Evolutionary conservation across 345 rosid genomes (phyloP).

Genomic region (Lumnitzera racemosa): DNA sequence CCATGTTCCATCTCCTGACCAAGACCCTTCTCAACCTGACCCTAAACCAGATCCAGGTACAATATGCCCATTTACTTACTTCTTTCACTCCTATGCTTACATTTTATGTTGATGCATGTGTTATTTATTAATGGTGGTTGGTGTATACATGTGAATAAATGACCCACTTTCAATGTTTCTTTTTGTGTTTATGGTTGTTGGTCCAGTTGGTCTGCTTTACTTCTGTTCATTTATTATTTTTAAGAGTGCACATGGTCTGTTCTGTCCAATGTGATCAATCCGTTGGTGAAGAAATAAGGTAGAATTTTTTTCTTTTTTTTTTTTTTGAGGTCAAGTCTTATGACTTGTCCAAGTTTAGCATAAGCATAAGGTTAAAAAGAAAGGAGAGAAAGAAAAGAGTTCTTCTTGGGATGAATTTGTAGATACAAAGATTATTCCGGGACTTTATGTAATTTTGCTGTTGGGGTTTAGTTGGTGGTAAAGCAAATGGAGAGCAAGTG

Average conservation of each 20-base stretch:
- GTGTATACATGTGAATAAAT: not conserved
- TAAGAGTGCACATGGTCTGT: too few relatives aligned
- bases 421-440: not conserved
- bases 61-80: slow-evolving; percentile 5
- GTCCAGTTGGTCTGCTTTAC: too few relatives aligned
- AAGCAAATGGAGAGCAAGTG: slow-evolving; percentile 30
- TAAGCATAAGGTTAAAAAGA: too few relatives aligned
- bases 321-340: too few relatives aligned
- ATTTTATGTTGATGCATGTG: slow-evolving; percentile 1
- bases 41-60: slow-evolving; percentile 60
- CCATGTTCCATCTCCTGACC: slow-evolving; percentile 62
- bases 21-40: slow-evolving; percentile 43
- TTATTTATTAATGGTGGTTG: not conserved
- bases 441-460: not conserved
- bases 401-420: not conserved
- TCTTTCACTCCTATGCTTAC: not conserved
- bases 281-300: too few relatives aligned
- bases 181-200: too few relatives aligned
- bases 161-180: not conserved
- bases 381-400: too few relatives aligned
- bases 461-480: slow-evolving; percentile 15
- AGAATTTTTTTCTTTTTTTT: too few relatives aligned
- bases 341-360: not conserved
- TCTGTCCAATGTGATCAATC: too few relatives aligned
- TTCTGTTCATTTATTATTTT: too few relatives aligned